Conservation (phyloP, 2,329 filamentous ascomycete species). For the Didymella arachidicola region DNA sequence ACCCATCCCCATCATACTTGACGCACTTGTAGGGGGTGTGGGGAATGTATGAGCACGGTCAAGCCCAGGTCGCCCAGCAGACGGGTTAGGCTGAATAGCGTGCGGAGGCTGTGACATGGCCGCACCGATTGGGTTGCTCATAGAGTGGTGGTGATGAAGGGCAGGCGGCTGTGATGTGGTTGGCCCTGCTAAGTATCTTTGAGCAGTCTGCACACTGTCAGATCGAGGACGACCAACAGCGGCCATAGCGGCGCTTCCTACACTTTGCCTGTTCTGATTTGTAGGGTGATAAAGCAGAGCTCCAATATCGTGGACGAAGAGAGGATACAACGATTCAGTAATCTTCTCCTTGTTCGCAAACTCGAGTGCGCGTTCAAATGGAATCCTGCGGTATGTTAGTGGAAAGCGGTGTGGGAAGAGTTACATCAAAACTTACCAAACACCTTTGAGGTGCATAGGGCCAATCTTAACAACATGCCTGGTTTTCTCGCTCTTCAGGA, state of each 20-base stretch:
- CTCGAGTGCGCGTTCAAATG: conserved; percentile 94
- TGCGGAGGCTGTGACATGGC: conserved; percentile 72
- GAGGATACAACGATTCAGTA: conserved; percentile 89
- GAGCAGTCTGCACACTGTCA: conserved; percentile 51
- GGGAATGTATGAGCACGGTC: conserved; percentile 93
- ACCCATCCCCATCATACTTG: conserved; percentile 80
- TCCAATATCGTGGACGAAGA: conserved; percentile 98
- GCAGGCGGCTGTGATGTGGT: conserved; percentile 69
- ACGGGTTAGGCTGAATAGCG: conserved; percentile 67
- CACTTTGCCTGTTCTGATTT: conserved; percentile 81
- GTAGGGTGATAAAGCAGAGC: conserved; percentile 91
- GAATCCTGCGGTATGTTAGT: conserved; percentile 72
- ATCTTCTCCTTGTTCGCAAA: conserved; percentile 99
- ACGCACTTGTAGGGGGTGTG: conserved; percentile 91
- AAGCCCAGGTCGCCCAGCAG: conserved; percentile 67
- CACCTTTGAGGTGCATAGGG: conserved; percentile 96
- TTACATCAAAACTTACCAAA: conserved; percentile 34
- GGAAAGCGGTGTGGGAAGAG: background rate
- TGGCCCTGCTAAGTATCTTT: conserved; percentile 66
- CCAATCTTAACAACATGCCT: conserved; percentile 98
- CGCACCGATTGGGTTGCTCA: conserved; percentile 66
- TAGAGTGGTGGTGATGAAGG: conserved; percentile 74
- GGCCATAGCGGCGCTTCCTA: conserved; percentile 75
- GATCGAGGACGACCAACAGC: conserved; percentile 69
- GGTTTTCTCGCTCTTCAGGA: conserved; percentile 96